phyloP scores from a whole-genome alignment of 495 filamentous ascomycete species.

The Penicillium egyptiacum region DNA sequence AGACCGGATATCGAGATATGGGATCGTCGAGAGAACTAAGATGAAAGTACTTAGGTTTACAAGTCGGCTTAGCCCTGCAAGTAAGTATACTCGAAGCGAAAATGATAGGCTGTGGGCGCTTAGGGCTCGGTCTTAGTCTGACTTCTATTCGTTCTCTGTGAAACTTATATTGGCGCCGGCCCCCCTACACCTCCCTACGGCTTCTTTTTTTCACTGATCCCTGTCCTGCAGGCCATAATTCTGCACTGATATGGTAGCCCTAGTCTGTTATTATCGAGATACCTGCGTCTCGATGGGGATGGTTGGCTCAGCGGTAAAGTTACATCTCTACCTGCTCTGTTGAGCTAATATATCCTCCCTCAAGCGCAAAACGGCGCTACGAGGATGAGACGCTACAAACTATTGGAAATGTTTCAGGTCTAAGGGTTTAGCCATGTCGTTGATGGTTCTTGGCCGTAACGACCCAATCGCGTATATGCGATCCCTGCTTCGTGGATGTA shows the following conservation, averaged over 20 bases:
- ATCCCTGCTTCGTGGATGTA: not conserved
- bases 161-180: constrained; percentile 9
- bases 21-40: not conserved
- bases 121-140: not conserved
- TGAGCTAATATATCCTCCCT: not conserved
- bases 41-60: not conserved
- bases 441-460: not conserved
- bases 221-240: not conserved
- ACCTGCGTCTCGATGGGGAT: not conserved
- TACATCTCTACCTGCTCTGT: not conserved
- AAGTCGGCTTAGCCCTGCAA: not conserved
- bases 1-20: not conserved
- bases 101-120: constrained; percentile 10
- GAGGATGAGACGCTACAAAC: not conserved
- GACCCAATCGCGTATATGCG: not conserved
- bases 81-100: not conserved
- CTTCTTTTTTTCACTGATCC: not conserved
- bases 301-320: constrained; percentile 9
- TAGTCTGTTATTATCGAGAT: not conserved
- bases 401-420: not conserved
- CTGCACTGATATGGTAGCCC: not conserved
- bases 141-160: constrained; percentile 5
- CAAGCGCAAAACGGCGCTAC: not conserved
- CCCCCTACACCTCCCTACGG: not conserved
- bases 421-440: not conserved